phyloP scores from a whole-genome alignment of 1,284 basidiomycete species.

The Pterulicium gracile region DNA sequence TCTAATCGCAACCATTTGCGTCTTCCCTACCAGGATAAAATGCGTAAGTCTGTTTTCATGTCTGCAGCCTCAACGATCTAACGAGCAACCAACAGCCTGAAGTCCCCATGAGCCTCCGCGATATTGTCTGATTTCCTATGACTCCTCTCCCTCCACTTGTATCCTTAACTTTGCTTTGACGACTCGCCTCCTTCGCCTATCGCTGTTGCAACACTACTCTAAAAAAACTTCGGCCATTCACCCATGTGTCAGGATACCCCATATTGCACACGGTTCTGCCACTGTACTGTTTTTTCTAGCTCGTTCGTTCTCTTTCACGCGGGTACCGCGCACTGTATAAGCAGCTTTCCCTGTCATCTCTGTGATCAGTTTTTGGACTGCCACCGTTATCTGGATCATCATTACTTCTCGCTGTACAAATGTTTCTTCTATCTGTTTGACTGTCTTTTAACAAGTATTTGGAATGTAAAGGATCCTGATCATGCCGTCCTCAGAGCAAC shows the following conservation, averaged over 20 bases:
- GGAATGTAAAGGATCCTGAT: conserved; percentile 56
- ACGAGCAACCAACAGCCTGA: conserved; percentile 48
- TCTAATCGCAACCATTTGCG: too few species aligned
- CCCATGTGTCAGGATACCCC: conserved; percentile 6
- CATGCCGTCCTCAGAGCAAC: conserved; percentile 73
- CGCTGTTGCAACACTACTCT: conserved; percentile 25
- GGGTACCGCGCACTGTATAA: conserved; percentile 53
- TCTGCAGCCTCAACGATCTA: conserved; percentile 10
- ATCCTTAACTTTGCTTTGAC: conserved; percentile 4
- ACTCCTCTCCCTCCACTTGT: conserved; percentile 18
- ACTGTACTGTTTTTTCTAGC: conserved; percentile 63
- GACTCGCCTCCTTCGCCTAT: conserved; percentile 11
- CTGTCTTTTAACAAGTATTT: conserved; percentile 31
- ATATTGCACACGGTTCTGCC: conserved; percentile 8
- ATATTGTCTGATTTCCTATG: conserved; percentile 56
- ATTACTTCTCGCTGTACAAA: conserved; percentile 3
- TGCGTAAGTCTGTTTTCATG: conserved; percentile 52
- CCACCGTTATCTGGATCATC: conserved; percentile 7
- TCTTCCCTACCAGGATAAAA: conserved; percentile 56
- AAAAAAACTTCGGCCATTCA: conserved; percentile 23
- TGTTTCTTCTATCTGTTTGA: conserved; percentile 21
- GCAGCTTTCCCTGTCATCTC: conserved; percentile 6
- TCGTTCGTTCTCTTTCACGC: conserved; percentile 34
- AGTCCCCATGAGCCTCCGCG: conserved; percentile 79
- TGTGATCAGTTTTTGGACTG: conserved; percentile 26